phyloP scores from a whole-genome alignment of 768 basidiomycete genomes.

The Lactarius quietus region DNA sequence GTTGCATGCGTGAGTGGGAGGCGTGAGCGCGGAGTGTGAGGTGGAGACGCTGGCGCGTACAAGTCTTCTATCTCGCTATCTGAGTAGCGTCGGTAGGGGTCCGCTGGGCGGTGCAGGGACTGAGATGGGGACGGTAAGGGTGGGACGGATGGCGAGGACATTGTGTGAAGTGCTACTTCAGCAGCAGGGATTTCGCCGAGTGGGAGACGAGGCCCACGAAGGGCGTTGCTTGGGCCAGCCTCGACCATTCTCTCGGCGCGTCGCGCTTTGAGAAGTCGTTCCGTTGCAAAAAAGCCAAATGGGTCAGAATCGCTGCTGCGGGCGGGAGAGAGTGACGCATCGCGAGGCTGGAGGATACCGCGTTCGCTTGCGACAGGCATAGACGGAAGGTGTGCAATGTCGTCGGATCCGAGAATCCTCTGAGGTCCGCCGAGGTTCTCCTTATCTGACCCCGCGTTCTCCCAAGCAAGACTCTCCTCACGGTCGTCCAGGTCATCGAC shows the following conservation, averaged over 20 bases:
- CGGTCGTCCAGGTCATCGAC: slow-evolving; percentile 20
- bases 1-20: slow-evolving; percentile 12
- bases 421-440: slow-evolving; percentile 14
- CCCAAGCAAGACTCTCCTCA: slow-evolving; percentile 22
- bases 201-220: slow-evolving; percentile 14
- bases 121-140: neutral
- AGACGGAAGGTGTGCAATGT: neutral
- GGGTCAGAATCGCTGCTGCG: slow-evolving; percentile 24
- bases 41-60: slow-evolving; percentile 22
- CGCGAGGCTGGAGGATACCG: slow-evolving; percentile 26
- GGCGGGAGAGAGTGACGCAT: neutral
- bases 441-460: slow-evolving; percentile 24
- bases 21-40: slow-evolving; percentile 16
- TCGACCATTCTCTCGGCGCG: slow-evolving; percentile 10
- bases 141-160: neutral
- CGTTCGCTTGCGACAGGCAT: slow-evolving; percentile 17
- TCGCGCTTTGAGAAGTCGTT: slow-evolving; percentile 22
- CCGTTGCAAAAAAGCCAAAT: slow-evolving; percentile 25
- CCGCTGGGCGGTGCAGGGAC: neutral
- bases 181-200: slow-evolving; percentile 16
- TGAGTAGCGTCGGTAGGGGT: slow-evolving; percentile 19
- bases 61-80: slow-evolving; percentile 27
- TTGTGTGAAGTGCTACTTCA: neutral
- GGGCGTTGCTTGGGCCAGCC: slow-evolving; percentile 16
- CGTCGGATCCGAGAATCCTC: slow-evolving; percentile 9